Percentiles rank a stretch among this genome's conserved stretches.
These are phyloP conservation scores for Carex parvula DNA, from an alignment of 176 grass and related monocot genomes.

Conservation along the genomic window DNA sequence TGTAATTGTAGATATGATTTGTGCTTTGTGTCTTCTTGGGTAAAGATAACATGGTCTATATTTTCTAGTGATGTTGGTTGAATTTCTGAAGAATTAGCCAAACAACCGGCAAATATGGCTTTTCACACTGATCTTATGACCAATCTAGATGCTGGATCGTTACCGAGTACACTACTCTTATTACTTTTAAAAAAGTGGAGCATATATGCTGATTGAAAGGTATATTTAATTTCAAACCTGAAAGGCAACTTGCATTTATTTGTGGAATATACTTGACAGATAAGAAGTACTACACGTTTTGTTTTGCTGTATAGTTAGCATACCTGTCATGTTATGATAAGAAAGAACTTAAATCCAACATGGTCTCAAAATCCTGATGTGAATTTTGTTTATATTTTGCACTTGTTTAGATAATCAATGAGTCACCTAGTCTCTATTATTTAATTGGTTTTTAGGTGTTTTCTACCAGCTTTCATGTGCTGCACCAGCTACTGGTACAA, in stretches of 20 bases:
- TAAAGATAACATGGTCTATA: not conserved
- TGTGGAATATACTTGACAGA: not conserved
- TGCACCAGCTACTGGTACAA: not conserved
- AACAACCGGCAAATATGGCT: not conserved
- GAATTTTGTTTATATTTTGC: not conserved
- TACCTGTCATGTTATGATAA: not conserved
- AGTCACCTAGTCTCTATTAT: not conserved
- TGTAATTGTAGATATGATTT: not conserved
- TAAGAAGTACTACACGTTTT: not conserved
- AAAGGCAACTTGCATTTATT: not conserved
- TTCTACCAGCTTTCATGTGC: not conserved
- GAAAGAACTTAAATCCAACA: too few relatives aligned
- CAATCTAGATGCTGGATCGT: not conserved
- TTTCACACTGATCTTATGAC: not conserved
- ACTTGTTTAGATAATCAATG: not conserved
- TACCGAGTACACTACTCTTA: not conserved
- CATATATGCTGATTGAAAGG: slow-evolving; percentile 3
- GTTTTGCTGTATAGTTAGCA: not conserved
- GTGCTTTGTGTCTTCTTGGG: not conserved
- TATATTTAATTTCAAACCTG: slow-evolving; percentile 1
- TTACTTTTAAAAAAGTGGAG: not conserved
- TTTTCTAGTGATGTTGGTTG: slow-evolving; percentile 7
- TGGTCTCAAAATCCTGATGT: not conserved
- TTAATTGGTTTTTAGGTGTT: not conserved
- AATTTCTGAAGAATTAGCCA: not conserved